These are phyloP conservation scores for Sophora flavescens DNA, from an alignment of 306 rosid genomes.

Conservation along the genomic window DNA sequence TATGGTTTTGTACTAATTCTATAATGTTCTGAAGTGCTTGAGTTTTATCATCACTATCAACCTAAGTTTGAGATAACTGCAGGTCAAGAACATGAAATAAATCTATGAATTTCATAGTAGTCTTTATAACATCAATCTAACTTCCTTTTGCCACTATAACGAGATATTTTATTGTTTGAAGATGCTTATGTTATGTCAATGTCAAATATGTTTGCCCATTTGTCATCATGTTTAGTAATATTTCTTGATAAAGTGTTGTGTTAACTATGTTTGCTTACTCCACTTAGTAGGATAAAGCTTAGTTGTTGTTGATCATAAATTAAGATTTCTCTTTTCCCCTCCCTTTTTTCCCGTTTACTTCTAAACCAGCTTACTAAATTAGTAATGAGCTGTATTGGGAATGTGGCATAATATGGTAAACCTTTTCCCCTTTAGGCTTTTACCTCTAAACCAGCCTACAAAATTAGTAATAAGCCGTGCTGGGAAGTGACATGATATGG, in stretches of 20 bases:
- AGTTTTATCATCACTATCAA: slow-evolving; percentile 37
- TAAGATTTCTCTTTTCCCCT: slow-evolving; percentile 5
- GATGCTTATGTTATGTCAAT: slow-evolving; percentile 11
- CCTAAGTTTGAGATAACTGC: slow-evolving; percentile 43
- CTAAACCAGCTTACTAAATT: slow-evolving; percentile 33
- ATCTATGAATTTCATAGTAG: slow-evolving; percentile 20
- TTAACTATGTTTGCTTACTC: neutral
- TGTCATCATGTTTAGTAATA: slow-evolving; percentile 24
- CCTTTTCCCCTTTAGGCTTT: no score
- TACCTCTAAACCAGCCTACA: no score
- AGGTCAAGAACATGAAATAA: slow-evolving; percentile 18
- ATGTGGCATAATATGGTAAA: slow-evolving; percentile 2
- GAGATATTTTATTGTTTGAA: slow-evolving; percentile 28
- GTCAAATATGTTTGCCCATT: slow-evolving; percentile 5
- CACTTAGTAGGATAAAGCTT: neutral
- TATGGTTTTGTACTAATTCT: slow-evolving; percentile 19
- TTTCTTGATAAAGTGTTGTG: neutral
- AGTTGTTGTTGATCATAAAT: neutral
- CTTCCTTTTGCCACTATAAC: slow-evolving; percentile 43
- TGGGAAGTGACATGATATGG: neutral
- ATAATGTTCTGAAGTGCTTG: slow-evolving; percentile 38
- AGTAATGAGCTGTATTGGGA: slow-evolving; percentile 7
- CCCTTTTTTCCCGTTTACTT: slow-evolving; percentile 21
- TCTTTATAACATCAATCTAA: slow-evolving; percentile 33
- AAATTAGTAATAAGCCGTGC: no score